Conservation (phyloP, 768 basidiomycete genomes). For the Leucocoprinus sp. region DNA sequence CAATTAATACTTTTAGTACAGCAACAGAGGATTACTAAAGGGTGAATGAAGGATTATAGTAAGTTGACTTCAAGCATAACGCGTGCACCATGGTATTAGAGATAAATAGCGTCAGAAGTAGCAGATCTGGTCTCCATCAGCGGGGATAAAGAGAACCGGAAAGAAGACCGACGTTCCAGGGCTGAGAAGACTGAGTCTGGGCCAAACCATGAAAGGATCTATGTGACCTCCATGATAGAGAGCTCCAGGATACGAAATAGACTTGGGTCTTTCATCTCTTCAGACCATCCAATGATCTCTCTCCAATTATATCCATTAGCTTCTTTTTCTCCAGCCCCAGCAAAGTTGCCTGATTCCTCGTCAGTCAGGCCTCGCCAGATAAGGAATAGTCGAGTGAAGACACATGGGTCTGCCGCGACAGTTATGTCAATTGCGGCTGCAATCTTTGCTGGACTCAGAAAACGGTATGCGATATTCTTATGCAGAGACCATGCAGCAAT, state of each 20-base stretch:
- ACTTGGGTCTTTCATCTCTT: constrained; percentile 65
- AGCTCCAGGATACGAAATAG: constrained; percentile 77
- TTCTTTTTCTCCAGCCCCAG: constrained; percentile 79
- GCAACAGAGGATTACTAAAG: too few relatives aligned
- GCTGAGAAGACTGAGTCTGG: background rate
- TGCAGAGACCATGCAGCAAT: constrained; percentile 65
- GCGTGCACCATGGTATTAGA: too few relatives aligned
- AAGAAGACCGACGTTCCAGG: too few relatives aligned
- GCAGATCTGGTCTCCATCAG: background rate
- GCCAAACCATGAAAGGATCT: constrained; percentile 7
- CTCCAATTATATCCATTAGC: constrained; percentile 78
- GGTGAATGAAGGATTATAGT: too few relatives aligned
- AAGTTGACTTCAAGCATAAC: too few relatives aligned
- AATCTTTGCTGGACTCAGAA: constrained; percentile 69
- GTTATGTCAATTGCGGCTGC: constrained; percentile 84
- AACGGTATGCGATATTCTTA: constrained; percentile 87
- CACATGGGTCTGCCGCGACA: constrained; percentile 71
- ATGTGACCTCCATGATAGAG: constrained; percentile 66
- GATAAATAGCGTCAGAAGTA: background rate
- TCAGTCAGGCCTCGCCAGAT: constrained; percentile 80
- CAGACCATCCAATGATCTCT: constrained; percentile 72
- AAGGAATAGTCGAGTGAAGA: constrained; percentile 79
- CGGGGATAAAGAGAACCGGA: background rate
- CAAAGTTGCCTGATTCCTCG: constrained; percentile 69
- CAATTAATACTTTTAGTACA: too few relatives aligned